Evolutionary conservation across 202 grass and related monocot species (phyloP).

Genomic region (Schoenoplectus tabernaemontani): DNA sequence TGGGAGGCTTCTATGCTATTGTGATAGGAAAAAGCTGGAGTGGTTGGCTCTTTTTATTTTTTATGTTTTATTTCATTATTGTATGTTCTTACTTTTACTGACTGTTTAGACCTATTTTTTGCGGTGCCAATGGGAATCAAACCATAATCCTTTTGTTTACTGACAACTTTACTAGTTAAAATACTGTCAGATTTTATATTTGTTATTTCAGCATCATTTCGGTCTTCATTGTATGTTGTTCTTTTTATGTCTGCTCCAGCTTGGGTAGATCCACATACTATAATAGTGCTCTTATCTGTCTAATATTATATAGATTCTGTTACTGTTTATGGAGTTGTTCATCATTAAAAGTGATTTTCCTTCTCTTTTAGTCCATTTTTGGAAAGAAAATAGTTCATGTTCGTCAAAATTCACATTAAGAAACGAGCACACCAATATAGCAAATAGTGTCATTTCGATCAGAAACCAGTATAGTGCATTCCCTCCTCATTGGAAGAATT

Average conservation of each 20-base stretch:
- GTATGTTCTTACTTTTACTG: neutral
- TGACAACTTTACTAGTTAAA: neutral
- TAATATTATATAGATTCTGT: neutral
- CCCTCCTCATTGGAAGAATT: neutral
- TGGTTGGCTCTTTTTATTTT: constrained; percentile 46
- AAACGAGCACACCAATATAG: neutral
- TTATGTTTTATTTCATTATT: constrained; percentile 19
- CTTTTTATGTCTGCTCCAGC: neutral
- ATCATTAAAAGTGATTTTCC: neutral
- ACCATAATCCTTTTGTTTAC: neutral
- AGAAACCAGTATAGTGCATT: neutral
- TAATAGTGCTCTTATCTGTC: neutral
- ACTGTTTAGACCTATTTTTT: constrained; percentile 18
- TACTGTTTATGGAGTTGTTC: neutral
- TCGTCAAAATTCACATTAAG: neutral
- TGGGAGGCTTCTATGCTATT: constrained; percentile 93
- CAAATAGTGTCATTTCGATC: no score
- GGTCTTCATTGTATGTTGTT: neutral
- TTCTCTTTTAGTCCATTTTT: neutral
- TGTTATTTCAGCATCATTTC: neutral
- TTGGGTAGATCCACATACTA: neutral
- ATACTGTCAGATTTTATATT: neutral
- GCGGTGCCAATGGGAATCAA: neutral
- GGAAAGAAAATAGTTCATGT: neutral
- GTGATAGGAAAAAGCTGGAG: constrained; percentile 85